phyloP scores from a whole-genome alignment of 2,329 filamentous ascomycete genomes.

The Cytospora piceicola region DNA sequence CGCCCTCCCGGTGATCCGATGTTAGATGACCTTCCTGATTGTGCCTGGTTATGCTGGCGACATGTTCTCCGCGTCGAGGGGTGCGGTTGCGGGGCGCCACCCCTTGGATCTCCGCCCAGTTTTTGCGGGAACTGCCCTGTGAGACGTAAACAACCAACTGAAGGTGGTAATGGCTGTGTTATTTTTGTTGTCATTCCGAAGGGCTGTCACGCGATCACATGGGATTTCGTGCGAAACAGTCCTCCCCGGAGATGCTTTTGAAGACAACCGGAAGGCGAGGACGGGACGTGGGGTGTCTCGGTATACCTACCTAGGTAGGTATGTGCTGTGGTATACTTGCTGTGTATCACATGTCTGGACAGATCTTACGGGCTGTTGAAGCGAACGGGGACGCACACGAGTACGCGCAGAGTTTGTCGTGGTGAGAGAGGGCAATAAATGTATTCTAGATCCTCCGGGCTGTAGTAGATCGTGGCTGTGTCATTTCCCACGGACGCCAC shows the following conservation, averaged over 20 bases:
- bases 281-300: background rate
- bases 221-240: background rate
- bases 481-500: conserved; percentile 11
- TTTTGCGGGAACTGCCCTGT: conserved; percentile 12
- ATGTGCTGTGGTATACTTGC: background rate
- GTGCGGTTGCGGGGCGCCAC: background rate
- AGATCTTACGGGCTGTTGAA: background rate
- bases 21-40: conserved; percentile 12
- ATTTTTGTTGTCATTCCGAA: background rate
- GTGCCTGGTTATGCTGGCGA: conserved; percentile 4
- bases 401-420: background rate
- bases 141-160: background rate
- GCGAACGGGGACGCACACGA: background rate
- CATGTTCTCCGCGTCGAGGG: conserved; percentile 12
- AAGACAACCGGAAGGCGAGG: background rate
- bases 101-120: background rate
- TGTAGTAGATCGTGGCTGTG: background rate
- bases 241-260: too few relatives aligned
- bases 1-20: background rate
- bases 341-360: background rate
- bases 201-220: background rate
- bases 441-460: background rate
- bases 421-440: background rate
- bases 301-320: too few relatives aligned
- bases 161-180: background rate